Base-by-base conservation (phyloP, 192 early-diverging fungal genomes). In the Obelidium mucronatum region DNA sequence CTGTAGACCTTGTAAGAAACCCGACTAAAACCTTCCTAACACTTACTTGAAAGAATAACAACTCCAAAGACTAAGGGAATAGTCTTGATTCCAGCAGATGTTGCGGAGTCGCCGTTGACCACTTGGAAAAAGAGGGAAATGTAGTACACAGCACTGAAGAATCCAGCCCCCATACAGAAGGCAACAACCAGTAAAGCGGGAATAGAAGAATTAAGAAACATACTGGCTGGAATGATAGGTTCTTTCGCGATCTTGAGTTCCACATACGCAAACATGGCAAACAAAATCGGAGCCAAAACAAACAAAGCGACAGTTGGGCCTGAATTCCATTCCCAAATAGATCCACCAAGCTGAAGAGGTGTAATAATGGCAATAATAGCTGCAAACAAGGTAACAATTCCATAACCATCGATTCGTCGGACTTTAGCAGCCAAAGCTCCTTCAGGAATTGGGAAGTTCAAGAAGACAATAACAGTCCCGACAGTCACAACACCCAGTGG, bases 1-100 rank as follows among this genome's bases (percentile, higher is more conserved):
- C n/a, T n/a, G n/a, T n/a, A n/a, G n/a, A n/a, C n/a, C n/a, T n/a
- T n/a, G n/a, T n/a, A 66, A 15, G 11, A 1, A 40, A 88, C 84
- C 1, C n/a, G n/a, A n/a, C n/a, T n/a, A n/a, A n/a, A n/a, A n/a
- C n/a, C n/a, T n/a, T 83, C 4, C 95, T 94, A 31, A 84, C 84
- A 0, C 33, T 33, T 61, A 97, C n/a, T 88, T 42, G 90, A 91
- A 13, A 91, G 73, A 19, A 93, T 31, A 33, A 94, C 89, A 31
- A 92, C 86, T 26, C 93, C 92, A 2, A 90, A 58, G 17, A 95
- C 89, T 56, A 93, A 88, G 0, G 94, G 92, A 66, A 97, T 82
- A 51, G 91, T 80, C 54, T 93, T 84, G 22, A 95, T 66, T 48
- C 96, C 96, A 2, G 94, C 89, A 13, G 84, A 78, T 2, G 93